Evolutionary conservation across 2,329 filamentous ascomycete genomes (phyloP).

Genomic region (Xylariaceae sp.): DNA sequence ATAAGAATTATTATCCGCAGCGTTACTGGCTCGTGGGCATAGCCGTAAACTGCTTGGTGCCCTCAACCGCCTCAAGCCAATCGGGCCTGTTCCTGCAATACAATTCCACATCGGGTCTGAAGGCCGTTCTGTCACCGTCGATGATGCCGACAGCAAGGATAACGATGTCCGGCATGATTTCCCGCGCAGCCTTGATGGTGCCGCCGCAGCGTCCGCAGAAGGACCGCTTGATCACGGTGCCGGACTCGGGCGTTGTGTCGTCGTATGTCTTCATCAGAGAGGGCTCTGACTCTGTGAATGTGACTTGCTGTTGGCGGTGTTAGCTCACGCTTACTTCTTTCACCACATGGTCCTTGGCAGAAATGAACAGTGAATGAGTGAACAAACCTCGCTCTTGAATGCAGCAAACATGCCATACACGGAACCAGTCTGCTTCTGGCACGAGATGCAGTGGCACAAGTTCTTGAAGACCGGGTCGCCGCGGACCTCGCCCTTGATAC

Average conservation of each 20-base stretch:
- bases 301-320: conserved; percentile 19
- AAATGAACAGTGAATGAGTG: no score
- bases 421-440: conserved; percentile 23
- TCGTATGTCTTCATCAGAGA: conserved; percentile 17
- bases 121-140: conserved; percentile 19
- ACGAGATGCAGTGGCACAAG: conserved; percentile 27
- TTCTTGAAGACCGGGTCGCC: conserved; percentile 20
- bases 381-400: conserved; percentile 24
- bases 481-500: conserved; percentile 19
- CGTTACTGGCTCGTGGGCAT: neutral
- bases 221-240: conserved; percentile 16
- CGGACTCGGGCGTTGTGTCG: conserved; percentile 20
- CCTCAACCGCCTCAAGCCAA: conserved; percentile 17
- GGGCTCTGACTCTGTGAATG: conserved; percentile 16
- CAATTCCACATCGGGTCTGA: conserved; percentile 18
- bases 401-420: conserved; percentile 17
- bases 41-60: conserved; percentile 1
- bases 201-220: conserved; percentile 26
- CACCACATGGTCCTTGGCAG: no score
- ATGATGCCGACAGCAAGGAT: conserved; percentile 24
- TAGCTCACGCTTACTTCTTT: no score
- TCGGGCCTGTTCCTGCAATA: conserved; percentile 12
- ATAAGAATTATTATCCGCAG: neutral
- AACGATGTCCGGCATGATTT: neutral
- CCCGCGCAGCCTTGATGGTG: conserved; percentile 2